phyloP scores from a whole-genome alignment of 192 early-diverging fungal genomes.

The Phlyctochytrium arcticum region DNA sequence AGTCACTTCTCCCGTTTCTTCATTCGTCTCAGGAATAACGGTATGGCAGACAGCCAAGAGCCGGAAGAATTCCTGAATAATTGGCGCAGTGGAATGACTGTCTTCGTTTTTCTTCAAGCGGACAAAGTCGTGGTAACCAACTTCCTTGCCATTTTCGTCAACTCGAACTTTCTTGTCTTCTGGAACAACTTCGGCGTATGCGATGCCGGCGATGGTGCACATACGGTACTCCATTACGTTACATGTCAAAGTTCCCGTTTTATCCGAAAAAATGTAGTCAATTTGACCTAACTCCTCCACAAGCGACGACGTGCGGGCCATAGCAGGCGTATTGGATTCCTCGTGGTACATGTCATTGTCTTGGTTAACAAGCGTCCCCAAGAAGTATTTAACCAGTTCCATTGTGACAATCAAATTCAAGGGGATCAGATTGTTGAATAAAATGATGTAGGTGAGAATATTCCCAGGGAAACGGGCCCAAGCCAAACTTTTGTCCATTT shows the following conservation, averaged over 20 bases:
- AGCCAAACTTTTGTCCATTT: constrained; percentile 22
- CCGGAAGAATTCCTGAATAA: constrained; percentile 86
- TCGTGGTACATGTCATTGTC: constrained; percentile 98
- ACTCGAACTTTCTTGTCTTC: constrained; percentile 74
- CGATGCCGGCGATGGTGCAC: constrained; percentile 86
- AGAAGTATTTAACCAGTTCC: constrained; percentile 95
- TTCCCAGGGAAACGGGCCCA: constrained; percentile 68
- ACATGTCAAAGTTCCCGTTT: constrained; percentile 65
- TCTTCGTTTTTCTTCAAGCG: constrained; percentile 33
- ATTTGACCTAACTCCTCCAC: constrained; percentile 96
- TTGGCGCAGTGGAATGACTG: constrained; percentile 51
- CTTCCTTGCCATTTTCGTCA: constrained; percentile 63
- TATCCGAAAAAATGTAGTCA: constrained; percentile 98
- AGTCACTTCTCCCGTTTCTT: constrained; percentile 64
- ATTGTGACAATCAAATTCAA: constrained; percentile 97
- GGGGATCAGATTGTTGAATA: constrained; percentile 99
- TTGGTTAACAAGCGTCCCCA: constrained; percentile 81
- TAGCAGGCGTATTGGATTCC: constrained; percentile 84
- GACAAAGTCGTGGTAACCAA: constrained; percentile 52
- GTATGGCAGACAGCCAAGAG: constrained; percentile 94
- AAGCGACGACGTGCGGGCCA: constrained; percentile 85
- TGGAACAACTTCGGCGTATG: constrained; percentile 86
- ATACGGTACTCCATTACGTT: constrained; percentile 56
- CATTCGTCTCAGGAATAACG: constrained; percentile 85
- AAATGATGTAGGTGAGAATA: constrained; percentile 95